A percentile compares a stretch with the other conserved stretches of the same genome.
phyloP scores from a whole-genome alignment of 176 grass and related monocot genomes.

The Zoysia pacifica region DNA sequence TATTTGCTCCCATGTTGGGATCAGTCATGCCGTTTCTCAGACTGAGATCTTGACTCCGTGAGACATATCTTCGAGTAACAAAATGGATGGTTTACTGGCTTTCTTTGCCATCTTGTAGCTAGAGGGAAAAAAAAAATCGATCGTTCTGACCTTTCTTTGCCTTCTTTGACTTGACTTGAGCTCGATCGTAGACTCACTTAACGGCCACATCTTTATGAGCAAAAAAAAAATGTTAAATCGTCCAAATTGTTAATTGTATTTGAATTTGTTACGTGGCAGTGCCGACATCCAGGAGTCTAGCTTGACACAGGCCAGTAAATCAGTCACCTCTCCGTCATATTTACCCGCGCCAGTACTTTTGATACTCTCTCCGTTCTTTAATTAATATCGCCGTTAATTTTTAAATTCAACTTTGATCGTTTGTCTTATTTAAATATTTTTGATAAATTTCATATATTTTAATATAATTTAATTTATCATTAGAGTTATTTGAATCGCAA shows the following conservation, averaged over 20 bases:
- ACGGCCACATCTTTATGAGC: neutral
- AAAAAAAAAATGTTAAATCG: too few relatives aligned
- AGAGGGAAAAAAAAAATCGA: neutral
- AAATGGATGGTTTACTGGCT: neutral
- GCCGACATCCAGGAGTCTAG: neutral
- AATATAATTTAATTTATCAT: too few relatives aligned
- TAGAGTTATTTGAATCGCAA: too few relatives aligned
- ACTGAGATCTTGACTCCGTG: conserved; percentile 15
- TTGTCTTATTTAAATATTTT: too few relatives aligned
- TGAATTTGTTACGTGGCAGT: neutral
- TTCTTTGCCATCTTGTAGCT: neutral
- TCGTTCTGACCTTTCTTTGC: neutral
- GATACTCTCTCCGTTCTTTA: too few relatives aligned
- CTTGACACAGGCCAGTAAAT: too few relatives aligned
- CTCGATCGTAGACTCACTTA: neutral
- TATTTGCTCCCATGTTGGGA: neutral
- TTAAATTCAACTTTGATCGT: too few relatives aligned
- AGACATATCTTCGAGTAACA: neutral
- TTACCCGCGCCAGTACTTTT: too few relatives aligned
- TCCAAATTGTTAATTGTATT: neutral
- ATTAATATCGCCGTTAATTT: too few relatives aligned
- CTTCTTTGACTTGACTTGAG: conserved; percentile 37
- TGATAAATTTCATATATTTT: too few relatives aligned
- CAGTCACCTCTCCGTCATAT: too few relatives aligned
- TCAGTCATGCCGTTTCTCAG: neutral